A percentile compares a stretch with the other conserved stretches of the same genome.
These are phyloP conservation scores for Penicillium sp. DNA, from an alignment of 2,329 filamentous ascomycete genomes.

Conservation along the genomic window DNA sequence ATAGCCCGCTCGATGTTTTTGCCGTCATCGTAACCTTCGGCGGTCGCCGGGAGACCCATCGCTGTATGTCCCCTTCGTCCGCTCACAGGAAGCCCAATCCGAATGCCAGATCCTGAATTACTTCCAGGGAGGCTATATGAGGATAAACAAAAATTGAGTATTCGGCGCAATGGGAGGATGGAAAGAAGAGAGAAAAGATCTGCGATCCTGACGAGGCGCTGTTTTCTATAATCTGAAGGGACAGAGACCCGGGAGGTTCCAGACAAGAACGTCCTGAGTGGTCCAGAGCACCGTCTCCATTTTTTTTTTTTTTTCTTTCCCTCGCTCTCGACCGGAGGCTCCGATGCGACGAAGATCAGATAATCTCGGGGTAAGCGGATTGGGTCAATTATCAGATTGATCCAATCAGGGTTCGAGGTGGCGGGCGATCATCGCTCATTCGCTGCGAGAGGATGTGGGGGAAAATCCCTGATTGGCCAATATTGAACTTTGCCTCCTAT, in stretches of 20 bases:
- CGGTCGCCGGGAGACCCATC: slow-evolving; percentile 9
- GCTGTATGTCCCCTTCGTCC: neutral
- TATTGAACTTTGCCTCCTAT: neutral
- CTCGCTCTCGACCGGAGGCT: neutral
- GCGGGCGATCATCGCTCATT: neutral
- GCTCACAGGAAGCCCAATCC: neutral
- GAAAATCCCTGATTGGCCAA: neutral
- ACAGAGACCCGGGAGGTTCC: neutral
- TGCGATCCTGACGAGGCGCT: neutral
- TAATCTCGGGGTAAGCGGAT: neutral
- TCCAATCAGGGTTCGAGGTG: neutral
- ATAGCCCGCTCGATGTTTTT: neutral
- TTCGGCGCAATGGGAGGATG: neutral
- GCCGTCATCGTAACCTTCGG: neutral
- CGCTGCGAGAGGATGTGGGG: too few relatives aligned
- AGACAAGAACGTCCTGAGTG: neutral
- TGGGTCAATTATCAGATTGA: neutral
- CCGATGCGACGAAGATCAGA: slow-evolving; percentile 11
- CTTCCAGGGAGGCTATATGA: neutral
- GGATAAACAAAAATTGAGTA: neutral
- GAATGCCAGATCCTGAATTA: neutral
- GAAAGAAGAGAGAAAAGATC: neutral
- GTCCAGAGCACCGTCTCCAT: neutral
- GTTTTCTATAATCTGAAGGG: neutral
- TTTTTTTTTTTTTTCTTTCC: neutral